Conservation (phyloP, 2,329 filamentous ascomycete genomes). For the Fusarium sp. region DNA sequence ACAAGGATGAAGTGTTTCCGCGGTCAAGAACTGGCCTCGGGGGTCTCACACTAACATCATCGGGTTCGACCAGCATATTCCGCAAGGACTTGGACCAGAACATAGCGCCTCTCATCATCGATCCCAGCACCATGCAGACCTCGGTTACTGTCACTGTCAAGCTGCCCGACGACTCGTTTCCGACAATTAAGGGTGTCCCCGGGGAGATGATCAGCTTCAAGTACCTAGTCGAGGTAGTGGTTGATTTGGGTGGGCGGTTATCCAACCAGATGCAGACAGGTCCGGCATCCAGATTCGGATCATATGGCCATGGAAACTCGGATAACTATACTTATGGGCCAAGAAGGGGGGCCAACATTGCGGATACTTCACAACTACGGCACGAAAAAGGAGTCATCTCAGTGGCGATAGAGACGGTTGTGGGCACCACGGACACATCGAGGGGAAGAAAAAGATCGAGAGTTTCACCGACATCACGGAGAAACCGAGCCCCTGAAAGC, state of each 20-base stretch:
- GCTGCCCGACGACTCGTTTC: slow-evolving; percentile 90
- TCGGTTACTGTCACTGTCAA: slow-evolving; percentile 86
- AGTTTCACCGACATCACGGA: slow-evolving; percentile 43
- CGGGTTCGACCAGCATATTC: slow-evolving; percentile 90
- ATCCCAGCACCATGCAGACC: slow-evolving; percentile 81
- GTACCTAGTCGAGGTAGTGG: slow-evolving; percentile 92
- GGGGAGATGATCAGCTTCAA: slow-evolving; percentile 96
- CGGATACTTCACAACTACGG: slow-evolving; percentile 87
- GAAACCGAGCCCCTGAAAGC: slow-evolving; percentile 44
- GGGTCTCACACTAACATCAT: slow-evolving; percentile 86
- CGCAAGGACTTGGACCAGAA: slow-evolving; percentile 93
- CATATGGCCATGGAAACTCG: slow-evolving; percentile 42
- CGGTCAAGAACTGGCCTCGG: slow-evolving; percentile 88
- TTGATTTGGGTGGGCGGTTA: slow-evolving; percentile 90
- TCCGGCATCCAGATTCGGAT: slow-evolving; percentile 56
- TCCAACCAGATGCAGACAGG: slow-evolving; percentile 77
- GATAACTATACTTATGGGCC: slow-evolving; percentile 49
- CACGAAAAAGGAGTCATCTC: slow-evolving; percentile 93
- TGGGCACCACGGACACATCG: slow-evolving; percentile 86
- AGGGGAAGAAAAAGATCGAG: slow-evolving; percentile 43
- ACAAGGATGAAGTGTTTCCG: slow-evolving; percentile 88
- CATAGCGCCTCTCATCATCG: slow-evolving; percentile 88
- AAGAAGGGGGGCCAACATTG: slow-evolving; percentile 69
- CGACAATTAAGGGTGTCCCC: slow-evolving; percentile 89
- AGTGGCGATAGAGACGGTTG: slow-evolving; percentile 85